phyloP scores from a whole-genome alignment of 2,329 filamentous ascomycete species.

The Clarireedia sp. region DNA sequence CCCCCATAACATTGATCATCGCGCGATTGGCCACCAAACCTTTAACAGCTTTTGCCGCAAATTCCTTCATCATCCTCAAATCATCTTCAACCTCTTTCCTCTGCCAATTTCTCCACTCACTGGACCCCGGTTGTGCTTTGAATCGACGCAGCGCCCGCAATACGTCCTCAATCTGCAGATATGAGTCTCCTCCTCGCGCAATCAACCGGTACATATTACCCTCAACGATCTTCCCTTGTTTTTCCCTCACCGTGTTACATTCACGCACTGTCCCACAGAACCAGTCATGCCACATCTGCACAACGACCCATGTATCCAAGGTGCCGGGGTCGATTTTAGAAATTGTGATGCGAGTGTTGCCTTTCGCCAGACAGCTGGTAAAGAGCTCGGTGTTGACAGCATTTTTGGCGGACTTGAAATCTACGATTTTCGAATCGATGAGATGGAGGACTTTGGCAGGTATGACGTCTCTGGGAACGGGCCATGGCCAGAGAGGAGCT shows the following conservation, averaged over 20 bases:
- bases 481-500: constrained; percentile 15
- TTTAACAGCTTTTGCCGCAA: constrained; percentile 15
- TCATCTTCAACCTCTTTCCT: constrained; percentile 10
- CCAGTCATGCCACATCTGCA: constrained; percentile 23
- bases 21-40: constrained; percentile 17
- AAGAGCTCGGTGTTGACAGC: constrained; percentile 13
- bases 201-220: constrained; percentile 18
- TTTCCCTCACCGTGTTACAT: neutral
- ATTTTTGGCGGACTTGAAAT: constrained; percentile 9
- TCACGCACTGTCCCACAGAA: constrained; percentile 10
- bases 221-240: neutral
- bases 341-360: constrained; percentile 4
- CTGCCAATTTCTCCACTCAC: neutral
- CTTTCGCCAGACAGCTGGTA: constrained; percentile 7
- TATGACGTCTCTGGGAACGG: neutral
- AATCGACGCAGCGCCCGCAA: neutral
- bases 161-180: constrained; percentile 10
- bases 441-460: neutral
- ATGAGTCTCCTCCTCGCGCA: constrained; percentile 16
- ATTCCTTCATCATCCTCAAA: constrained; percentile 17
- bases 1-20: constrained; percentile 14
- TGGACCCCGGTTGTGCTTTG: neutral
- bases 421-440: constrained; percentile 13
- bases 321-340: constrained; percentile 18
- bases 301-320: constrained; percentile 16